Conservation (phyloP, 495 filamentous ascomycete genomes). For the Trichoderma erinaceum region DNA sequence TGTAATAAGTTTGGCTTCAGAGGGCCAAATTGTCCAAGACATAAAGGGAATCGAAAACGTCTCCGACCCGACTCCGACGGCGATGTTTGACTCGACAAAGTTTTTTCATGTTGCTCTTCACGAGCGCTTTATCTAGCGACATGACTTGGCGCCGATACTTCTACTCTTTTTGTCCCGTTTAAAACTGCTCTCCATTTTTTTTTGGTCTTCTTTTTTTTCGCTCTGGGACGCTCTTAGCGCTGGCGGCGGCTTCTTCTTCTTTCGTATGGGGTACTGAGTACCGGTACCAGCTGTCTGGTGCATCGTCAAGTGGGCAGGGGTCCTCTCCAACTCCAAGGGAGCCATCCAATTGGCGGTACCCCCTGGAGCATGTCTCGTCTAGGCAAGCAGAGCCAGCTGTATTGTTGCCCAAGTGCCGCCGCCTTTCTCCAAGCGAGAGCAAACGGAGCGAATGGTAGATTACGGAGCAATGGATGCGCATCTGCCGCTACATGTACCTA, state of each 20-base stretch:
- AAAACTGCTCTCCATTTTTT: conserved; percentile 1
- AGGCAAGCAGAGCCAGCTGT: conserved; percentile 9
- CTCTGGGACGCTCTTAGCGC: conserved; percentile 13
- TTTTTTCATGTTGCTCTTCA: background rate
- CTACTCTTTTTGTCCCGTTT: background rate
- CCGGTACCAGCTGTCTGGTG: conserved; percentile 8
- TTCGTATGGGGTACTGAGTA: conserved; percentile 4
- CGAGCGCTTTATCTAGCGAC: background rate
- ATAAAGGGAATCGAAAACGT: too few relatives aligned
- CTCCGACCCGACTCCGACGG: too few relatives aligned
- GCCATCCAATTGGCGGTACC: conserved; percentile 11
- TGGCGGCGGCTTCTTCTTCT: background rate
- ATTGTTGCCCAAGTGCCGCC: conserved; percentile 10
- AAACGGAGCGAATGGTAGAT: conserved; percentile 2
- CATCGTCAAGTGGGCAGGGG: background rate
- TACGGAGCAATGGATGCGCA: background rate
- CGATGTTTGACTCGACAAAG: background rate
- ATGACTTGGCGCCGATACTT: background rate
- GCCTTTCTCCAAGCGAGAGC: background rate
- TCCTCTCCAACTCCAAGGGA: conserved; percentile 10
- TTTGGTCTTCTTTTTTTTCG: background rate
- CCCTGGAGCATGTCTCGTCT: conserved; percentile 14
- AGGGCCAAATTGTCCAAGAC: too few relatives aligned
- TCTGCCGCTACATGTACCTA: background rate
- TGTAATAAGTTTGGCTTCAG: too few relatives aligned